phyloP scores from a whole-genome alignment of 108 stramenopile genomes.

The Cyclotella distinguenda region DNA sequence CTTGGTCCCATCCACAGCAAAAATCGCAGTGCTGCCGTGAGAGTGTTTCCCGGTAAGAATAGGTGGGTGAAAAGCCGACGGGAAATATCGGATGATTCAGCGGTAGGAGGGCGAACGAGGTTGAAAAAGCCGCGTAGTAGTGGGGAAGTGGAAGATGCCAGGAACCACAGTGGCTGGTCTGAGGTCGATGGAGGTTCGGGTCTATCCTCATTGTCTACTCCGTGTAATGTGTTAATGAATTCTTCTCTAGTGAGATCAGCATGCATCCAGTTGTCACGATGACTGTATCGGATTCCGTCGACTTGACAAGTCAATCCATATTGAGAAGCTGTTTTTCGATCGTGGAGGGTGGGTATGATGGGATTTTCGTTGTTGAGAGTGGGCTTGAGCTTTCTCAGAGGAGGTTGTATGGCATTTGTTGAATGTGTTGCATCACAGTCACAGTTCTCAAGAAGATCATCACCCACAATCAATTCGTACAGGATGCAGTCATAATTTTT shows the following conservation, averaged over 20 bases:
- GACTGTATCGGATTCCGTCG: slow-evolving; percentile 61
- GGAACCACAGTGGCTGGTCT: slow-evolving; percentile 58
- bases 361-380: slow-evolving; percentile 13
- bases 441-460: slow-evolving; percentile 53
- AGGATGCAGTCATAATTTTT: slow-evolving; percentile 52
- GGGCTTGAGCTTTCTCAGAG: background rate
- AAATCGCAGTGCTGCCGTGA: slow-evolving; percentile 54
- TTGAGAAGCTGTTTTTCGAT: slow-evolving; percentile 54
- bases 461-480: slow-evolving; percentile 72
- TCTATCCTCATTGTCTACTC: too few species aligned
- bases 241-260: slow-evolving; percentile 77
- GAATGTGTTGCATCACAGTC: too few species aligned
- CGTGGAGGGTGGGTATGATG: slow-evolving; percentile 59
- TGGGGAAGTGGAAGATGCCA: slow-evolving; percentile 60
- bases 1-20: slow-evolving; percentile 66
- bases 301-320: slow-evolving; percentile 75
- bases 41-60: slow-evolving; percentile 62
- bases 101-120: slow-evolving; percentile 52
- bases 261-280: slow-evolving; percentile 63
- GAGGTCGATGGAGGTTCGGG: background rate
- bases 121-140: slow-evolving; percentile 58
- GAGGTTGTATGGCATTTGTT: background rate
- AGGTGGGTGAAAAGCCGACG: slow-evolving; percentile 79
- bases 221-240: slow-evolving; percentile 28
- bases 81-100: slow-evolving; percentile 21